Evolutionary conservation across 2,329 filamentous ascomycete species (phyloP).

Genomic region (Teratosphaeria epicoccoides): DNA sequence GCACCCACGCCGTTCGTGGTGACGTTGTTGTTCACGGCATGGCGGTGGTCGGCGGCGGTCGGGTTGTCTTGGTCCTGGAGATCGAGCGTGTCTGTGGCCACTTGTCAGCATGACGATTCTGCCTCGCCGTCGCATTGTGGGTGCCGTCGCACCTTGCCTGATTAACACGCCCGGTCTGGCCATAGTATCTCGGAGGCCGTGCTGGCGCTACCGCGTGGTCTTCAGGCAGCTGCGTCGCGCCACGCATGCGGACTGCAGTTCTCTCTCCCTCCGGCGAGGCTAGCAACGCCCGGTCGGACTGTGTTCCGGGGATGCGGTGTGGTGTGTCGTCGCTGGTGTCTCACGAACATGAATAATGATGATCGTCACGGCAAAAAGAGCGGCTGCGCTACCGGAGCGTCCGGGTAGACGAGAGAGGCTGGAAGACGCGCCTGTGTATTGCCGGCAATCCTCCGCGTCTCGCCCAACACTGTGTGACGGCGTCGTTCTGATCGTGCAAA

Average conservation of each 20-base stretch:
- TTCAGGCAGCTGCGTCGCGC: not conserved
- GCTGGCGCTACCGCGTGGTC: not conserved
- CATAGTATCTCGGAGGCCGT: not conserved
- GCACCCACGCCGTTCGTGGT: constrained; percentile 50
- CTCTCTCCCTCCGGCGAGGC: not conserved
- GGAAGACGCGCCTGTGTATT: not conserved
- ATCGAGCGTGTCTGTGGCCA: constrained; percentile 75
- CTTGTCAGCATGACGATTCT: not conserved
- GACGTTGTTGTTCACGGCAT: constrained; percentile 36
- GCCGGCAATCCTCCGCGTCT: not conserved
- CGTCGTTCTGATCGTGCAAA: not conserved
- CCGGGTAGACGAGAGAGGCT: not conserved
- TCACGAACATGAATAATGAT: not conserved
- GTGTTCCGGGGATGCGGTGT: not conserved
- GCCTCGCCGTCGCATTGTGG: not conserved
- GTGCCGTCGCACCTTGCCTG: not conserved
- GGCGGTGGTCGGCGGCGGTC: constrained; percentile 71
- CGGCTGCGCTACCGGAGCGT: not conserved
- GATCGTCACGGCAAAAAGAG: not conserved
- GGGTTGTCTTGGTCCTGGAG: constrained; percentile 75
- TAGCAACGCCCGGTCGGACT: not conserved
- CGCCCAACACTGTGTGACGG: not conserved
- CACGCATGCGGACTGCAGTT: not conserved
- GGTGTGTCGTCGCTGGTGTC: not conserved
- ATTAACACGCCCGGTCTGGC: not conserved